phyloP scores from a whole-genome alignment of 768 basidiomycete genomes.

The Paxillus ammoniavirescens region DNA sequence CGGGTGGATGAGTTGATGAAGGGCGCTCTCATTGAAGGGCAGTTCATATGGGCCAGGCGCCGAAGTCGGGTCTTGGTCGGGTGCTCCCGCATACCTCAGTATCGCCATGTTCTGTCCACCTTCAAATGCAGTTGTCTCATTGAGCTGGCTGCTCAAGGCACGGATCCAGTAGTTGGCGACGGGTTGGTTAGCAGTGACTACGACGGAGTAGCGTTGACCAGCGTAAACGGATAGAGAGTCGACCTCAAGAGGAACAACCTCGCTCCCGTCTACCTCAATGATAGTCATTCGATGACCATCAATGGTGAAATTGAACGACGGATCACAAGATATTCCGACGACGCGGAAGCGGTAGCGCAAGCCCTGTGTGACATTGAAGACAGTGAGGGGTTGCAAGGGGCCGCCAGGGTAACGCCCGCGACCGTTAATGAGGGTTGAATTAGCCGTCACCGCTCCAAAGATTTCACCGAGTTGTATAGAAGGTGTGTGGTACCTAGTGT shows the following conservation, averaged over 20 bases:
- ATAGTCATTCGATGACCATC: slow-evolving; percentile 48
- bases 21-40: slow-evolving; percentile 36
- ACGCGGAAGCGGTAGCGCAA: slow-evolving; percentile 55
- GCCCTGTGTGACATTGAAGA: slow-evolving; percentile 41
- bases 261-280: slow-evolving; percentile 51
- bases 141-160: slow-evolving; percentile 32
- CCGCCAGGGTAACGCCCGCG: slow-evolving; percentile 45
- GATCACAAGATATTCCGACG: slow-evolving; percentile 48
- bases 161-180: slow-evolving; percentile 59
- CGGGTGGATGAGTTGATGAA: slow-evolving; percentile 36
- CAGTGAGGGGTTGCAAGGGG: slow-evolving; percentile 37
- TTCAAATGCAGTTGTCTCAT: slow-evolving; percentile 21
- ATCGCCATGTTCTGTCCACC: slow-evolving; percentile 49
- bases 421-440: slow-evolving; percentile 54
- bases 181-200: slow-evolving; percentile 45
- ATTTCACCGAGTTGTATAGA: slow-evolving; percentile 15
- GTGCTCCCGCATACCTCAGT: slow-evolving; percentile 49
- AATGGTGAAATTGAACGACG: slow-evolving; percentile 41
- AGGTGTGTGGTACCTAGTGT: slow-evolving; percentile 36
- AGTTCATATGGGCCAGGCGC: slow-evolving; percentile 22
- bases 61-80: slow-evolving; percentile 42
- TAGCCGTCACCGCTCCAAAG: slow-evolving; percentile 12
- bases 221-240: slow-evolving; percentile 34
- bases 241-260: slow-evolving; percentile 41
- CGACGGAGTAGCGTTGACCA: slow-evolving; percentile 44